Evolutionary conservation across 108 stramenopile species (phyloP), one percentile per base, ranked within the genome.

Genomic region (Skeletonema potamos): DNA sequence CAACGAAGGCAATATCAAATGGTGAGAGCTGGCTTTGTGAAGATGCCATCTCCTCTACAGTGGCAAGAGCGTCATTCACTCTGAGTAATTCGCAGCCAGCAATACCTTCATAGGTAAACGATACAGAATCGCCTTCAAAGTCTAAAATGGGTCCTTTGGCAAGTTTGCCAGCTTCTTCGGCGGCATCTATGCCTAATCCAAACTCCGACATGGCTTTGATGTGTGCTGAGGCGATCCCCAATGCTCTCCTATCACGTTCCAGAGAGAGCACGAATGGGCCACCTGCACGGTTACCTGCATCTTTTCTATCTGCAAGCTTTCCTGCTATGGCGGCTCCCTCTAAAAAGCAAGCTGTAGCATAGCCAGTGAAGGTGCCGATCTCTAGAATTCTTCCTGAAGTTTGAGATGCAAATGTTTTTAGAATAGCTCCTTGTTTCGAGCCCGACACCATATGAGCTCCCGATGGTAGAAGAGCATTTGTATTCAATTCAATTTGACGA

Each of bases 321-420:
- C 81, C 89, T 11, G 84, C 89, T 59, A 84, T 83, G 0, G 79
- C 27, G 10, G 83, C 86, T 34, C 93, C 95, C 70, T 91, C 85
- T 43, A 92, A 74, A 28, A 98, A 81, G 71, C 93, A 93, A 17
- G 88, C 82, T 7, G 97, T 95, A 3, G 92, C 90, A 76, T 98
- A 98, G 22, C 97, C 97, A 54, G 89, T 92, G 62, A 98, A 98
- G 2, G 93, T 96, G 7, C 97, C 97, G 37, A 98, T 66, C 74
- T 98, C 97, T 29, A 98, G 79, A 43, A 94, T 77, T 1, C 93
- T 78, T 8, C 89, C 90, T 37, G 90, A 84, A 36, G 88, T 73
- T 85, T 93, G 84, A 8, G 86, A 79, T 32, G 94, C 85, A 56
- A 96, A 71, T 28, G 84, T 84, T n/a, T 77, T 79, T 36, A 97